phyloP scores from a whole-genome alignment of 495 filamentous ascomycete genomes.

The Penicillium steckii region DNA sequence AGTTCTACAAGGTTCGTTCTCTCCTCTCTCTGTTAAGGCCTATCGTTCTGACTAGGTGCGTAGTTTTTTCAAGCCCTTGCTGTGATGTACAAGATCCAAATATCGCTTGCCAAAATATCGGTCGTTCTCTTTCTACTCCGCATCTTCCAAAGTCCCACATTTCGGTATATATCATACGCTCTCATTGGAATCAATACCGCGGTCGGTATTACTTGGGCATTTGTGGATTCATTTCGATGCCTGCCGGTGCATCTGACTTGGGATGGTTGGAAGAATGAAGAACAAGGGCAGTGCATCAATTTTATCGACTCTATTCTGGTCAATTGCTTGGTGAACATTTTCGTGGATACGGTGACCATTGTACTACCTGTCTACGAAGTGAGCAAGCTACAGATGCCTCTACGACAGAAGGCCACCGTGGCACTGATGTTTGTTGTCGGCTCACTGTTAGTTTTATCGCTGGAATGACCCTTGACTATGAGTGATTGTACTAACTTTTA shows the following conservation, averaged over 20 bases:
- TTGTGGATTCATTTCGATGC: conserved; percentile 33
- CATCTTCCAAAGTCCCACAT: conserved; percentile 34
- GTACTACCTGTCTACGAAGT: conserved; percentile 33
- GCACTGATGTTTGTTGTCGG: conserved; percentile 34
- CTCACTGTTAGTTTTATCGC: conserved; percentile 22
- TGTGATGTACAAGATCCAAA: conserved; percentile 31
- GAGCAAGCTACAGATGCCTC: conserved; percentile 26
- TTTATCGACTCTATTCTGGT: conserved; percentile 27
- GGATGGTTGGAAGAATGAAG: conserved; percentile 25
- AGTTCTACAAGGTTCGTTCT: conserved; percentile 21
- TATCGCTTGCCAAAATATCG: conserved; percentile 50
- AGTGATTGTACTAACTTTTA: not conserved
- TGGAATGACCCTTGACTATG: no score
- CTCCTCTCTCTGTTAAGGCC: not conserved
- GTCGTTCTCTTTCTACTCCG: conserved; percentile 48
- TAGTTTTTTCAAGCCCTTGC: conserved; percentile 31
- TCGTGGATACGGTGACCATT: conserved; percentile 29
- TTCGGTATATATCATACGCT: conserved; percentile 29
- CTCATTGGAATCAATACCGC: conserved; percentile 32
- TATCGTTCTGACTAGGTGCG: not conserved
- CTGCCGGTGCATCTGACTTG: conserved; percentile 33
- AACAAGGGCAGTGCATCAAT: conserved; percentile 24
- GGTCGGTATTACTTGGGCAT: conserved; percentile 31
- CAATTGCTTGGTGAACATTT: conserved; percentile 32
- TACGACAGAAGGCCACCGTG: conserved; percentile 31